These are phyloP conservation scores for Penicillium salamii DNA, from an alignment of 495 filamentous ascomycete species.

Conservation along the genomic window DNA sequence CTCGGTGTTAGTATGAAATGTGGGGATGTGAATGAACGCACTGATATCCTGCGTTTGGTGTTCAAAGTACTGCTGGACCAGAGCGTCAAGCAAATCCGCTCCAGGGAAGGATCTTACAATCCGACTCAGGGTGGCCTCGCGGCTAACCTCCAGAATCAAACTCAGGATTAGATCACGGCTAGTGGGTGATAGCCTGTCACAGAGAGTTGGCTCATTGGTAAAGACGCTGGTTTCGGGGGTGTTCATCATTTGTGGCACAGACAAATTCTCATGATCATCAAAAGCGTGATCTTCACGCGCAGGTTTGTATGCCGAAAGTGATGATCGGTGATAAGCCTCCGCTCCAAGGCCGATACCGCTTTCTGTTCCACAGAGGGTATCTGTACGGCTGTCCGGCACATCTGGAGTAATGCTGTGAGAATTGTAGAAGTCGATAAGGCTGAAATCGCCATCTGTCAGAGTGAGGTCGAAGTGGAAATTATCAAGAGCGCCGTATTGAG, in stretches of 20 bases:
- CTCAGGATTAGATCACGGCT: slow-evolving; percentile 57
- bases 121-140: slow-evolving; percentile 39
- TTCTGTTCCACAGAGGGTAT: slow-evolving; percentile 19
- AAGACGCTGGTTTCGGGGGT: slow-evolving; percentile 19
- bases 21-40: slow-evolving; percentile 57
- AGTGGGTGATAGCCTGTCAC: slow-evolving; percentile 39
- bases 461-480: slow-evolving; percentile 55
- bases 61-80: slow-evolving; percentile 60
- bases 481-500: slow-evolving; percentile 24
- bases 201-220: slow-evolving; percentile 22
- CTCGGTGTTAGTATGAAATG: slow-evolving; percentile 48
- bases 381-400: slow-evolving; percentile 8
- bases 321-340: slow-evolving; percentile 42
- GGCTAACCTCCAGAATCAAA: slow-evolving; percentile 52
- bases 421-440: slow-evolving; percentile 57
- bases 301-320: slow-evolving; percentile 56
- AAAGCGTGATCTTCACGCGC: slow-evolving; percentile 47
- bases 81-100: slow-evolving; percentile 53
- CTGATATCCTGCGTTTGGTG: slow-evolving; percentile 47
- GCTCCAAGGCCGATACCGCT: slow-evolving; percentile 30
- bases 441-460: slow-evolving; percentile 59
- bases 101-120: slow-evolving; percentile 61
- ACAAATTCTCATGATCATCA: slow-evolving; percentile 53
- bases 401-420: slow-evolving; percentile 32
- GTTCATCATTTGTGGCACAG: slow-evolving; percentile 41